These are phyloP conservation scores for Hanseniaspora uvarum DNA, from an alignment of 1,139 yeast species.

Conservation along the genomic window DNA sequence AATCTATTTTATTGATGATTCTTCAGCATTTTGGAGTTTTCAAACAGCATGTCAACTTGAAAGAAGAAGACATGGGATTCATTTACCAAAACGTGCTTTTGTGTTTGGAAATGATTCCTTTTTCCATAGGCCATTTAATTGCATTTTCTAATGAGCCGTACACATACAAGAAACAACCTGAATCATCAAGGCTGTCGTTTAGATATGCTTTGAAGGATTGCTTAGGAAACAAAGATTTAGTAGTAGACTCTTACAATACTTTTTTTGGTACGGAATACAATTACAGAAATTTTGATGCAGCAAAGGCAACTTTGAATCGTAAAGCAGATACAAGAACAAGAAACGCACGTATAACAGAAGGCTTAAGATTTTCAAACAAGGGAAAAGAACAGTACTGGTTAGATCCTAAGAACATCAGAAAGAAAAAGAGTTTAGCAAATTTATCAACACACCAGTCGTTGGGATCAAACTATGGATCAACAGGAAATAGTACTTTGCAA, in stretches of 20 bases:
- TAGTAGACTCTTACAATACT: conserved; percentile 66
- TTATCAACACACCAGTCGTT: conserved; percentile 21
- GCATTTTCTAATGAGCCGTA: conserved; percentile 77
- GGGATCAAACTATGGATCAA: conserved; percentile 22
- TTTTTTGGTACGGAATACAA: conserved; percentile 70
- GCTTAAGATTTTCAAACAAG: conserved; percentile 67
- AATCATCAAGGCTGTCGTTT: conserved; percentile 54
- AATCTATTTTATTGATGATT: conserved; percentile 61
- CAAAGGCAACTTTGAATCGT: conserved; percentile 59
- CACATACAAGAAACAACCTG: conserved; percentile 48
- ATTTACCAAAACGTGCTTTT: conserved; percentile 69
- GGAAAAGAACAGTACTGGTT: conserved; percentile 84
- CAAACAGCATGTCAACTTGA: conserved; percentile 29
- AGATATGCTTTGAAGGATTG: conserved; percentile 63
- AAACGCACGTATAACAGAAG: conserved; percentile 67
- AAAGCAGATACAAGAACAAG: conserved; percentile 45
- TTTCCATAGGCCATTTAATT: conserved; percentile 77
- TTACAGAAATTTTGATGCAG: conserved; percentile 73
- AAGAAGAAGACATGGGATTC: conserved; percentile 38
- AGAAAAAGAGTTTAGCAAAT: not conserved
- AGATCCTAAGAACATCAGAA: conserved; percentile 16
- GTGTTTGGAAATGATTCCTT: conserved; percentile 74
- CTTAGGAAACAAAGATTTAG: conserved; percentile 61
- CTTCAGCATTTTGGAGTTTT: conserved; percentile 49
- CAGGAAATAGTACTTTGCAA: conserved; percentile 17